phyloP scores from a whole-genome alignment of 768 basidiomycete genomes.

The Psilocybe sp. region DNA sequence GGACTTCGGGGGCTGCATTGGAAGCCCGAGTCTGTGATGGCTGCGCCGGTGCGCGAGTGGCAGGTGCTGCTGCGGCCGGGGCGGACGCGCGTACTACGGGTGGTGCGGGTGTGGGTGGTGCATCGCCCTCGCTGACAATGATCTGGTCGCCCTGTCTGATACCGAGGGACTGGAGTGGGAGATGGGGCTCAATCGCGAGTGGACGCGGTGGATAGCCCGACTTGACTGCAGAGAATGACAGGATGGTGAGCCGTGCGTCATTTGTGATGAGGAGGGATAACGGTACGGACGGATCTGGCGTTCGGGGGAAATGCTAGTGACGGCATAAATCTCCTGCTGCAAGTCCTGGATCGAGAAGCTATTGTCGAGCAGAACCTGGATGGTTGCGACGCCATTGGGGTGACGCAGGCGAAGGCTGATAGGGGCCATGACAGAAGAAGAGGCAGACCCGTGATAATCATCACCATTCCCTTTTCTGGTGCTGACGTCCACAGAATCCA shows the following conservation, averaged over 20 bases:
- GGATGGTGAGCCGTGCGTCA: not conserved
- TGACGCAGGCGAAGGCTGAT: constrained; percentile 67
- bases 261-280: not conserved
- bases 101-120: constrained; percentile 16
- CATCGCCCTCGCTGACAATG: constrained; percentile 57
- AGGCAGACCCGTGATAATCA: not conserved
- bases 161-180: constrained; percentile 75
- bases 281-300: constrained; percentile 70
- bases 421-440: constrained; percentile 51
- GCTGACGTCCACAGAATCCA: constrained; percentile 8
- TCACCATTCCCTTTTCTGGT: constrained; percentile 18
- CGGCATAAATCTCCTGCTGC: constrained; percentile 63
- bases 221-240: constrained; percentile 48
- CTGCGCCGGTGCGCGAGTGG: constrained; percentile 2
- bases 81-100: not conserved
- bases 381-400: constrained; percentile 78
- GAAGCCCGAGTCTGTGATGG: constrained; percentile 1
- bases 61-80: not conserved
- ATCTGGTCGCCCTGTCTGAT: constrained; percentile 81
- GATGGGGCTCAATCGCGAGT: constrained; percentile 68
- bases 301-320: constrained; percentile 69
- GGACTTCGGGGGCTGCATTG: constrained; percentile 10
- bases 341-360: constrained; percentile 70
- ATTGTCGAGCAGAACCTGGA: constrained; percentile 61
- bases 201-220: constrained; percentile 82